Evolutionary conservation across 2,329 filamentous ascomycete genomes (phyloP), one percentile per base, ranked within the genome.

Genomic region (Trichoderma pleuroti): DNA sequence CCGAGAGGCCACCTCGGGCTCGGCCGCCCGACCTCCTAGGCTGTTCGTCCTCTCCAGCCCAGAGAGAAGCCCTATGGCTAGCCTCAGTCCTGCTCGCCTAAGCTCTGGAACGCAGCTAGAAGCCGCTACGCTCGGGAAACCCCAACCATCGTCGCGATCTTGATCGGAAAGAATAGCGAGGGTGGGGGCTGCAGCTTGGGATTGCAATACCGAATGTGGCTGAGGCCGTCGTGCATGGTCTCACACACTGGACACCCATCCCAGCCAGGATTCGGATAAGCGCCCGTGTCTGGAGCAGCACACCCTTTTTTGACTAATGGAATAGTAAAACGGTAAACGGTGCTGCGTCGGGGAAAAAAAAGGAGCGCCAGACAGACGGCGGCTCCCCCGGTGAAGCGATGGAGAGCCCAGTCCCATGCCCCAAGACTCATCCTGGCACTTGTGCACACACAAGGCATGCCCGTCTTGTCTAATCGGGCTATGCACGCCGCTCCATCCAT

Each of bases 111-210:
- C 28, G 66, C 66, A 68, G 66, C 66, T 68, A 68, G 66, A 68
- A 68, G 54, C 66, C 66, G 56, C 66, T 68, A 68, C 66, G 54
- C 56, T 68, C 66, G 66, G 66, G 54, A 52, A 60, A 61, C 59
- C 59, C 36, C 54, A 49, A 30, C 28, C 66, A 61, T 60, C 56
- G 56, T 24, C 59, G 54, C 54, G 62, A 70, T 70, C 69, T 70
- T 66, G 69, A 70, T 70, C 69, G 69, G 69, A 62, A 66, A 70
- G 62, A 70, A 70, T 60, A 70, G 60, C 61, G 69, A 66, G 54
- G 32, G 62, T 60, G 69, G 69, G 69, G 69, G 61, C 52, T 64
- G 62, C 61, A 66, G 61, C 69, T 60, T 70, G 69, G 69, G 69
- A 60, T 70, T 70, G 52, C 36, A 66, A 70, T 70, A 60, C 69